These are phyloP conservation scores for Oenanthe sinensis DNA, from an alignment of 129 eudicot genomes.

Conservation along the genomic window DNA sequence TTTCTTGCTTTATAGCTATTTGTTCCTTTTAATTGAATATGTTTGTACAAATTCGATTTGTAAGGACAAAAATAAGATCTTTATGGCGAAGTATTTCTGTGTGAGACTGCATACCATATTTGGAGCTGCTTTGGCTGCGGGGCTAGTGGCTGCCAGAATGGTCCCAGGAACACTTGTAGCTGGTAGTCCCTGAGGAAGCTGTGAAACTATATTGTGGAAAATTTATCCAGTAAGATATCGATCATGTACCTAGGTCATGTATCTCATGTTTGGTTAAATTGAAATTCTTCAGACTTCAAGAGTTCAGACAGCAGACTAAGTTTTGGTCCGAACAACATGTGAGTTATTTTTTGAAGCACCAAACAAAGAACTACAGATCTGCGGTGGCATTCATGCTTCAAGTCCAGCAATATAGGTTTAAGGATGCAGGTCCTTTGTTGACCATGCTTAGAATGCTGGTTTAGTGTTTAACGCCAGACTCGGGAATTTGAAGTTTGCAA, in stretches of 20 bases:
- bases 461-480: neutral
- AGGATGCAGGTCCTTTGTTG: neutral
- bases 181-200: neutral
- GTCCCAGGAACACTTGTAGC: conserved; percentile 10
- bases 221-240: neutral
- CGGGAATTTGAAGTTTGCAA: neutral
- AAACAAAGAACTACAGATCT: neutral
- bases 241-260: neutral
- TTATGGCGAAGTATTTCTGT: conserved; percentile 80
- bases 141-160: conserved; percentile 62
- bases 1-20: neutral
- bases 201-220: neutral
- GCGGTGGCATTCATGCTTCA: no score
- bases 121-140: conserved; percentile 73
- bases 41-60: neutral
- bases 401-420: no score
- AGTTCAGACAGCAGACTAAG: neutral
- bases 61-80: conserved; percentile 73
- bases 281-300: neutral
- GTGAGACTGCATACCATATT: conserved; percentile 75
- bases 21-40: neutral
- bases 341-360: neutral
- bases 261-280: neutral
- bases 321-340: neutral
- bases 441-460: neutral